A percentile compares a stretch with the other conserved stretches of the same genome.
Conservation (phyloP, 2,329 filamentous ascomycete genomes). For the Colletotrichum higginsianum region DNA sequence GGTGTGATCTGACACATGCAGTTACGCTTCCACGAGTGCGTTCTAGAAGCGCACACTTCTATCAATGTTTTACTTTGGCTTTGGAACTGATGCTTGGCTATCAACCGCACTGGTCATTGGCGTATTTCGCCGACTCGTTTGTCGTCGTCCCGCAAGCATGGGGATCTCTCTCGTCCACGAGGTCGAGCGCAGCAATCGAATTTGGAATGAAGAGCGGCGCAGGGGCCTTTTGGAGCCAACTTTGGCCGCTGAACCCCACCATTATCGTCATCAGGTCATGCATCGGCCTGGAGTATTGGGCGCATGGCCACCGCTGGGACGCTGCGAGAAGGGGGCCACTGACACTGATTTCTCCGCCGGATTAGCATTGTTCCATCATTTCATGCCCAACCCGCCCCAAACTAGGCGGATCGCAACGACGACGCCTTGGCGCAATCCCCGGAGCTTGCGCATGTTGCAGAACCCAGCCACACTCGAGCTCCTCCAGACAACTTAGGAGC, state of each 20-base stretch:
- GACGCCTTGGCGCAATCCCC: constrained; percentile 38
- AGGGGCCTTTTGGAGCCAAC: constrained; percentile 25
- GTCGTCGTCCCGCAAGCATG: constrained; percentile 2
- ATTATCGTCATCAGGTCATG: constrained; percentile 36
- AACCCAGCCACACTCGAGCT: constrained; percentile 42
- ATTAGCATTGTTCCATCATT: constrained; percentile 41
- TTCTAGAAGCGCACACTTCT: not conserved
- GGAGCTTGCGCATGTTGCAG: constrained; percentile 43
- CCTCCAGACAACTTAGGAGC: constrained; percentile 32
- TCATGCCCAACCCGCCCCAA: constrained; percentile 25
- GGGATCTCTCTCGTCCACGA: not conserved
- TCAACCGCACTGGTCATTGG: not conserved
- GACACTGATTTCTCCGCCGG: constrained; percentile 30
- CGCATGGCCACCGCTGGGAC: constrained; percentile 19
- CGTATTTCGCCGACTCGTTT: not conserved
- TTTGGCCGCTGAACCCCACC: constrained; percentile 35
- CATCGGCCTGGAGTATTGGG: constrained; percentile 13
- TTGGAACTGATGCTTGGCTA: not conserved
- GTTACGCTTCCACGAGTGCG: not conserved
- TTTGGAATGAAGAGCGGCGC: constrained; percentile 4
- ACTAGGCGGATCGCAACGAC: constrained; percentile 28
- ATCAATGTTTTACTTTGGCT: not conserved
- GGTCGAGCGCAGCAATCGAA: not conserved
- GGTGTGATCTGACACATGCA: constrained; percentile 23
- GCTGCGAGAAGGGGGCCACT: constrained; percentile 16